These are phyloP conservation scores for Entomortierella chlamydospora DNA, from an alignment of 192 early-diverging fungal genomes.

Conservation along the genomic window DNA sequence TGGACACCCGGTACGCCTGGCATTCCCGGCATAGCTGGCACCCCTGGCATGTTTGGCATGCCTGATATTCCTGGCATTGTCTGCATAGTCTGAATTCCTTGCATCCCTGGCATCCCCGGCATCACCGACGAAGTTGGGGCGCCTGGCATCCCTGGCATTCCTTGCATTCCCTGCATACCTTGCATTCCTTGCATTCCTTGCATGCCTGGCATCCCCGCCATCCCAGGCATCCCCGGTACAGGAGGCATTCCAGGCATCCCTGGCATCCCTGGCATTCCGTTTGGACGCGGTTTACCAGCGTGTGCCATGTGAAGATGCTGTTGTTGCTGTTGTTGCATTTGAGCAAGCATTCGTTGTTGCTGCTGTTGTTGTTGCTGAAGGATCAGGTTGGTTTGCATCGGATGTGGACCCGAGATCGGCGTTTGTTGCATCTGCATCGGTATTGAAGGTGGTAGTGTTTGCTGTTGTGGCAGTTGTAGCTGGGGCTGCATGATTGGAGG, in stretches of 20 bases:
- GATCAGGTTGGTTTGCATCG: conserved; percentile 26
- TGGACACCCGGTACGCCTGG: not conserved
- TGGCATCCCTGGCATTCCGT: conserved; percentile 9
- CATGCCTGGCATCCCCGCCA: too few relatives aligned
- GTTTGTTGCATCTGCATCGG: conserved; percentile 13
- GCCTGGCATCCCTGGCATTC: conserved; percentile 1
- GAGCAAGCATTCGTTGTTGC: conserved; percentile 18
- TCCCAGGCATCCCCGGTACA: not conserved
- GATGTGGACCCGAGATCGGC: conserved; percentile 16
- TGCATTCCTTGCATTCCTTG: not conserved
- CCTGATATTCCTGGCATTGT: conserved; percentile 14
- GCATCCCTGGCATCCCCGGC: not conserved
- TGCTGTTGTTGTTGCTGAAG: conserved; percentile 26
- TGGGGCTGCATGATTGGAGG: conserved; percentile 13
- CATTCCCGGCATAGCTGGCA: conserved; percentile 2
- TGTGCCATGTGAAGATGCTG: conserved; percentile 24
- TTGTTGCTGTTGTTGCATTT: conserved; percentile 26
- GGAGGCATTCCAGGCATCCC: conserved; percentile 2
- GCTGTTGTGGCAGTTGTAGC: not conserved
- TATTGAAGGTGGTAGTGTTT: not conserved
- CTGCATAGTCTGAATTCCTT: not conserved
- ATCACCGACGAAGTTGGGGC: not conserved
- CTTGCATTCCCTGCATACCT: not conserved
- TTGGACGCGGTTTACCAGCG: conserved; percentile 9
- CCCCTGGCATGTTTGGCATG: not conserved